Percentiles rank a stretch among this genome's conserved stretches.
Conservation (phyloP, 2,329 filamentous ascomycete genomes). For the Penicillium sp. region DNA sequence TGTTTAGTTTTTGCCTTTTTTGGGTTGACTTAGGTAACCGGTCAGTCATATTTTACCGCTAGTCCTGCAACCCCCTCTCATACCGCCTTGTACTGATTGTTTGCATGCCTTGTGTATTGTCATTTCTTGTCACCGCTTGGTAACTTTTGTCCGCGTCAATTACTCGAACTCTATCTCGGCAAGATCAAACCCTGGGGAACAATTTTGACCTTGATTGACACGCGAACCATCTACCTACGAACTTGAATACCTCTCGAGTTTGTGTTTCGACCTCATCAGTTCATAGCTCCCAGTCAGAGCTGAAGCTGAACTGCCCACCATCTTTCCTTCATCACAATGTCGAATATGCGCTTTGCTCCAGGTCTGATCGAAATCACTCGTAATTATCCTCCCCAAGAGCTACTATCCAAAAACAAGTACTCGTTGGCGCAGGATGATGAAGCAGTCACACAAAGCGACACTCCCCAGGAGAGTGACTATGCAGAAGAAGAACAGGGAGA, state of each 20-base stretch:
- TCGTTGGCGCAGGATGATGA: slow-evolving; percentile 15
- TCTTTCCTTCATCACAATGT: slow-evolving; percentile 22
- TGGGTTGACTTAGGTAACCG: slow-evolving; percentile 9
- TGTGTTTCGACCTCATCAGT: not conserved
- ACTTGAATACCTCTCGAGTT: not conserved
- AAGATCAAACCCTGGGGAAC: not conserved
- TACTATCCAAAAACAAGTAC: slow-evolving; percentile 17
- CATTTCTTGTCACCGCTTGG: slow-evolving; percentile 4
- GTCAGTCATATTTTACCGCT: not conserved
- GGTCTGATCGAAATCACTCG: slow-evolving; percentile 28
- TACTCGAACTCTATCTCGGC: slow-evolving; percentile 4
- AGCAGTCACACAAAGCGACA: slow-evolving; percentile 18
- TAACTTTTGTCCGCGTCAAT: slow-evolving; percentile 1
- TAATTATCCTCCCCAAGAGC: slow-evolving; percentile 17
- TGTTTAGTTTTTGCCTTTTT: slow-evolving; percentile 33
- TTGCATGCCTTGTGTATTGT: not conserved
- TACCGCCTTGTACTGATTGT: slow-evolving; percentile 10
- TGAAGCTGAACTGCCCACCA: not conserved
- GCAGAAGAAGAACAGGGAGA: slow-evolving; percentile 46
- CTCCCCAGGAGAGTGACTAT: slow-evolving; percentile 19
- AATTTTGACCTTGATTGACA: not conserved
- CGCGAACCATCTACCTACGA: not conserved
- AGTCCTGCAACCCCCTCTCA: not conserved
- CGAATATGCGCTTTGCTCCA: slow-evolving; percentile 25
- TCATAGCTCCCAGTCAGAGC: not conserved